These are phyloP conservation scores for Drosera spatulata DNA, from an alignment of 179 eudicot species.

Conservation along the genomic window DNA sequence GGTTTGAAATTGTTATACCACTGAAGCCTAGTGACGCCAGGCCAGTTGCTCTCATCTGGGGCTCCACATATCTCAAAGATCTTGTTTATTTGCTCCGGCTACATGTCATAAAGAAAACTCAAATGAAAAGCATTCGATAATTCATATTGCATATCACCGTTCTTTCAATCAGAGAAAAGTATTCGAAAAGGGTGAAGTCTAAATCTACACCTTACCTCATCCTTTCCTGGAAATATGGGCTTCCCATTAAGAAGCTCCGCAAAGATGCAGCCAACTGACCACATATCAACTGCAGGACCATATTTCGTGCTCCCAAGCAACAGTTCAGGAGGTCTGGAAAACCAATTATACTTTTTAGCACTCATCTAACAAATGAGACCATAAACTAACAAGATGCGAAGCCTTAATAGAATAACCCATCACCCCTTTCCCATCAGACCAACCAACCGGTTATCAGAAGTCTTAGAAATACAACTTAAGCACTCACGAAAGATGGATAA, in stretches of 20 bases:
- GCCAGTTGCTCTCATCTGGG: slow-evolving; percentile 90
- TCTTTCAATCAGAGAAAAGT: no score
- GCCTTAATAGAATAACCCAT: no score
- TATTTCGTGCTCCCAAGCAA: slow-evolving; percentile 45
- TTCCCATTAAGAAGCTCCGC: slow-evolving; percentile 45
- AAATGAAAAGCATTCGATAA: not conserved
- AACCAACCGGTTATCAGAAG: no score
- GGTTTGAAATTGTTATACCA: slow-evolving; percentile 88
- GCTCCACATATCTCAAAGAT: slow-evolving; percentile 90
- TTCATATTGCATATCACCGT: no score
- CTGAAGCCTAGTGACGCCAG: slow-evolving; percentile 86
- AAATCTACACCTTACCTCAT: slow-evolving; percentile 22
- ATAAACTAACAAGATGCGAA: not conserved
- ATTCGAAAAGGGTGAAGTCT: no score
- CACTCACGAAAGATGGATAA: no score
- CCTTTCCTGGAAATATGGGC: slow-evolving; percentile 37
- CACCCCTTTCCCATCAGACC: no score
- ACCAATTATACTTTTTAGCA: slow-evolving; percentile 5
- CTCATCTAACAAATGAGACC: not conserved
- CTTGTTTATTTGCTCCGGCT: slow-evolving; percentile 91
- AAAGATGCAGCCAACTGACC: slow-evolving; percentile 53
- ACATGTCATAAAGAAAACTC: slow-evolving; percentile 9
- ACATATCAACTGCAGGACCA: slow-evolving; percentile 56
- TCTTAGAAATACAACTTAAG: no score
- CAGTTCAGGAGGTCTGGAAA: slow-evolving; percentile 40